Evolutionary conservation across 768 basidiomycete genomes (phyloP).

Genomic region (Mycena albidolilacea): DNA sequence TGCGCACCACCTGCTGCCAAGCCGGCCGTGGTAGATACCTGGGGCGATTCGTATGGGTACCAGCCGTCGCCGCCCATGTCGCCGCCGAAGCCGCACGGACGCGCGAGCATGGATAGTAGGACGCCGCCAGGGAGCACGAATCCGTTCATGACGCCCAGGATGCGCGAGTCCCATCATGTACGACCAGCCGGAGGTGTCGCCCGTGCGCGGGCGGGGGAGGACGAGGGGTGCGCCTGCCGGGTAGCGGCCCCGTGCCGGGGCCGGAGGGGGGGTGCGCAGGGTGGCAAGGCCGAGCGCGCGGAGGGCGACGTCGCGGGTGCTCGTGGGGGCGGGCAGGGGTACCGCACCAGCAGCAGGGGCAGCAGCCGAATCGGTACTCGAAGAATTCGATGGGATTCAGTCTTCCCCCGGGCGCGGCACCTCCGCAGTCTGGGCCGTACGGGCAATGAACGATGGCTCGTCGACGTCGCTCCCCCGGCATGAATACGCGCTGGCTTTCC

Average conservation of each 20-base stretch:
- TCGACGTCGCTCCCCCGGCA: no score
- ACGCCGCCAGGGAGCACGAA: slow-evolving; percentile 65
- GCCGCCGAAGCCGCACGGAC: slow-evolving; percentile 26
- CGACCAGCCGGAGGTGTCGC: slow-evolving; percentile 56
- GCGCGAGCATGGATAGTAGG: slow-evolving; percentile 35
- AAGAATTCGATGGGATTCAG: slow-evolving; percentile 65
- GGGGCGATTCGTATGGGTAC: slow-evolving; percentile 56
- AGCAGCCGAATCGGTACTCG: slow-evolving; percentile 78
- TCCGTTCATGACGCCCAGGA: slow-evolving; percentile 63
- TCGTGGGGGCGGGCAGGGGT: slow-evolving; percentile 41
- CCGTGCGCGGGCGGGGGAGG: slow-evolving; percentile 51
- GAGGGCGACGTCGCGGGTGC: slow-evolving; percentile 72
- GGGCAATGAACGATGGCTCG: neutral
- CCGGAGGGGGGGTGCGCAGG: slow-evolving; percentile 81
- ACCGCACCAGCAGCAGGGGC: slow-evolving; percentile 34
- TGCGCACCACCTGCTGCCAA: slow-evolving; percentile 60
- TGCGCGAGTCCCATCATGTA: slow-evolving; percentile 55
- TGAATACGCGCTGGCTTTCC: no score
- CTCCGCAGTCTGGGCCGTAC: slow-evolving; percentile 60
- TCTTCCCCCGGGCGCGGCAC: slow-evolving; percentile 84
- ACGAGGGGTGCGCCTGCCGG: slow-evolving; percentile 85
- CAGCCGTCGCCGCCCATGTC: slow-evolving; percentile 41
- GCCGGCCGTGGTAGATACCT: slow-evolving; percentile 53
- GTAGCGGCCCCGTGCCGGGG: slow-evolving; percentile 87
- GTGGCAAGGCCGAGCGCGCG: slow-evolving; percentile 75